These are phyloP conservation scores for Leptodontidium sp. DNA, from an alignment of 2,329 filamentous ascomycete genomes.

Conservation along the genomic window DNA sequence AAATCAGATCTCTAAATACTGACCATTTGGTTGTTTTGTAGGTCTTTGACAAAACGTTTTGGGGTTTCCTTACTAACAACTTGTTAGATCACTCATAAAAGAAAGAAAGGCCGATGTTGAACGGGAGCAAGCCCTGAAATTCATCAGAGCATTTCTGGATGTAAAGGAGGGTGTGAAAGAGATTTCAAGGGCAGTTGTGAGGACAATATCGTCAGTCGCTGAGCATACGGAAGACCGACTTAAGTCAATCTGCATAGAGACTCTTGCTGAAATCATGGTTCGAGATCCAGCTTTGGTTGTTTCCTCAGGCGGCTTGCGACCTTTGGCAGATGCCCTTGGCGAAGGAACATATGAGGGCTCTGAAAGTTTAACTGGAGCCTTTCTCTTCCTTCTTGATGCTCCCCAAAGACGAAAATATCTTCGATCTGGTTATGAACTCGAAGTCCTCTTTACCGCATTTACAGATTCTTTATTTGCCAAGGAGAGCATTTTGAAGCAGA, in stretches of 20 bases:
- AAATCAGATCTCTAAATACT: conserved; percentile 86
- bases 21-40: conserved; percentile 87
- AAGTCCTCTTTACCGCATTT: conserved; percentile 89
- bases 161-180: conserved; percentile 92
- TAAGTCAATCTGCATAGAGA: conserved; percentile 90
- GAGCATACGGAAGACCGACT: conserved; percentile 75
- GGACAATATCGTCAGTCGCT: conserved; percentile 92
- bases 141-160: conserved; percentile 92
- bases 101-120: conserved; percentile 97
- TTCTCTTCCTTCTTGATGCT: conserved; percentile 87
- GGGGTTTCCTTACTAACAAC: conserved; percentile 32
- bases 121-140: conserved; percentile 95
- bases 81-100: conserved; percentile 79
- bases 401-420: conserved; percentile 83
- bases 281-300: conserved; percentile 84
- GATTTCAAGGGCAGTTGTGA: conserved; percentile 84
- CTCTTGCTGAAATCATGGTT: conserved; percentile 88
- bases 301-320: conserved; percentile 82
- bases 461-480: conserved; percentile 78
- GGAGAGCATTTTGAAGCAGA: conserved; percentile 76
- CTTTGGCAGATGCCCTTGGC: conserved; percentile 89
- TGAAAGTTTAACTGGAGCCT: conserved; percentile 86
- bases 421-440: conserved; percentile 88
- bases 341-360: conserved; percentile 93
- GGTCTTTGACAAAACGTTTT: conserved; percentile 38